Evolutionary conservation across 1,284 basidiomycete genomes (phyloP).

Genomic region (Irpex sp.): DNA sequence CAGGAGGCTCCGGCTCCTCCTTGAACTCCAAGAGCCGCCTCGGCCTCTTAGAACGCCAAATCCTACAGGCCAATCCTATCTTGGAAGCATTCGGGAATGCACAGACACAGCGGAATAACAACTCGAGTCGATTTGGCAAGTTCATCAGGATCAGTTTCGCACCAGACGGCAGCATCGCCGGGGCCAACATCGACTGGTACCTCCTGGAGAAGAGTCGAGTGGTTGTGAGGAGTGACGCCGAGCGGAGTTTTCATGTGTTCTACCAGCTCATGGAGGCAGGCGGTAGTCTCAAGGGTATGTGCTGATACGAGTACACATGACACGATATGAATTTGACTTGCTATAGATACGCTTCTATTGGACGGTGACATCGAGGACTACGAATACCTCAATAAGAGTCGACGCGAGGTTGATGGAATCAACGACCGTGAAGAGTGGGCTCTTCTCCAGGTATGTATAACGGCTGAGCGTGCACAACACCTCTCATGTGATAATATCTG

Average conservation of each 20-base stretch:
- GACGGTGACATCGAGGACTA: slow-evolving; percentile 80
- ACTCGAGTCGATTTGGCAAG: slow-evolving; percentile 98
- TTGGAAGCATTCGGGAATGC: slow-evolving; percentile 99
- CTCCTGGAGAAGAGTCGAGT: slow-evolving; percentile 97
- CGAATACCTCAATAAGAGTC: slow-evolving; percentile 87
- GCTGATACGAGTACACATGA: neutral
- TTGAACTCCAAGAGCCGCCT: slow-evolving; percentile 65
- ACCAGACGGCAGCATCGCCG: slow-evolving; percentile 91
- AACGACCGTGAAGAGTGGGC: slow-evolving; percentile 92
- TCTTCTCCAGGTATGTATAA: slow-evolving; percentile 58
- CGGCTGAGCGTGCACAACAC: neutral
- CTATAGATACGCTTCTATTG: slow-evolving; percentile 72
- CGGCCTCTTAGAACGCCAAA: slow-evolving; percentile 93
- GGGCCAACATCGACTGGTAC: slow-evolving; percentile 99
- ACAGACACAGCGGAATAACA: slow-evolving; percentile 98
- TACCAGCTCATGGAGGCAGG: slow-evolving; percentile 84
- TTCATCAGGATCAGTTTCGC: slow-evolving; percentile 97
- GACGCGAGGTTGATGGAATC: slow-evolving; percentile 91
- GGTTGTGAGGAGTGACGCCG: slow-evolving; percentile 82
- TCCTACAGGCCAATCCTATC: slow-evolving; percentile 97
- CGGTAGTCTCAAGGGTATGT: slow-evolving; percentile 60
- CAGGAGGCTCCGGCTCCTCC: slow-evolving; percentile 38
- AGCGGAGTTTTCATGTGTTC: slow-evolving; percentile 96
- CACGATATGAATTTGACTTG: neutral
- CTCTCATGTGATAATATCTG: neutral